phyloP scores from a whole-genome alignment of 1,284 basidiomycete genomes.

The Leccinum pachyderme region DNA sequence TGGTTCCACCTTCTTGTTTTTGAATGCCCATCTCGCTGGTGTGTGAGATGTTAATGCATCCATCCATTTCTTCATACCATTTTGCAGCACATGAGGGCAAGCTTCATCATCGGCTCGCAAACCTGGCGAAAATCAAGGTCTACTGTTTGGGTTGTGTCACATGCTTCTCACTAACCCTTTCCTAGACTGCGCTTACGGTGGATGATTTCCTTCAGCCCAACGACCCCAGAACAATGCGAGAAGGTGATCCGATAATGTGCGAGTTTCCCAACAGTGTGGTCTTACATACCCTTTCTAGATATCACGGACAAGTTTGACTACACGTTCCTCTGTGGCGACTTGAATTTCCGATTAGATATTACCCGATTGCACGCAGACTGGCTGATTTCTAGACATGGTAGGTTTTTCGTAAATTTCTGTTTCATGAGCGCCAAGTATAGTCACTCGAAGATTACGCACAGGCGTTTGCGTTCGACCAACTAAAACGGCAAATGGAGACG shows the following conservation, averaged over 20 bases:
- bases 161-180: slow-evolving; percentile 6
- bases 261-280: not conserved
- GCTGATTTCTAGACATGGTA: slow-evolving; percentile 58
- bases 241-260: slow-evolving; percentile 48
- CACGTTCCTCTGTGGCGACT: slow-evolving; percentile 79
- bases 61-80: slow-evolving; percentile 1
- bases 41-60: slow-evolving; percentile 11
- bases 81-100: slow-evolving; percentile 73
- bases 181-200: slow-evolving; percentile 59
- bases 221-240: slow-evolving; percentile 62
- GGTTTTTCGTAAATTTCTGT: not conserved
- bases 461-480: slow-evolving; percentile 79
- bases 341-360: slow-evolving; percentile 76
- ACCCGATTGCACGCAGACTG: slow-evolving; percentile 75
- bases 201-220: slow-evolving; percentile 63
- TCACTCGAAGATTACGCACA: slow-evolving; percentile 57
- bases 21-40: slow-evolving; percentile 89
- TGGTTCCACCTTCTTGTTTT: slow-evolving; percentile 73
- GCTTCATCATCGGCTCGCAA: slow-evolving; percentile 64
- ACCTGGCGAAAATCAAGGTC: slow-evolving; percentile 76
- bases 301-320: slow-evolving; percentile 82
- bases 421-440: slow-evolving; percentile 1
- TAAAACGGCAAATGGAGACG: slow-evolving; percentile 65
- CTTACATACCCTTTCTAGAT: slow-evolving; percentile 42
- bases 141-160: not conserved